These are phyloP conservation scores for Phialocephala subalpina DNA, from an alignment of 2,329 filamentous ascomycete genomes.

Conservation along the genomic window DNA sequence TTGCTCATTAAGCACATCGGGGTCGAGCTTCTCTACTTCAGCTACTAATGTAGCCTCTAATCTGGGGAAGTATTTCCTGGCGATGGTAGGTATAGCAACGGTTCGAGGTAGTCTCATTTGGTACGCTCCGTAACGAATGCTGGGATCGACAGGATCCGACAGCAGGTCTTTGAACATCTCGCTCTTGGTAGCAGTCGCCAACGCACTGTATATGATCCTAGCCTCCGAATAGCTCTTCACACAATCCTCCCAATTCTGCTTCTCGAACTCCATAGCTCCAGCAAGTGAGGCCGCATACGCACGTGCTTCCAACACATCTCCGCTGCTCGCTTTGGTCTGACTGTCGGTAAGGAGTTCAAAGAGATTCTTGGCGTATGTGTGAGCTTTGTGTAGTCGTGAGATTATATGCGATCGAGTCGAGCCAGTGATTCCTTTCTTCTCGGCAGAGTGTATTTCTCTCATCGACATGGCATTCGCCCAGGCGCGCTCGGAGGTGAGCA, in stretches of 20 bases:
- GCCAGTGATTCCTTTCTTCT: slow-evolving; percentile 80
- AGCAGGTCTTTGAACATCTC: slow-evolving; percentile 89
- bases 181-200: slow-evolving; percentile 71
- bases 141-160: slow-evolving; percentile 87
- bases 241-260: slow-evolving; percentile 83
- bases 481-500: slow-evolving; percentile 87
- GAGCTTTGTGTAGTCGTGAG: slow-evolving; percentile 84
- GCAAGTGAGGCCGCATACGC: slow-evolving; percentile 82
- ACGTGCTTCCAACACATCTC: slow-evolving; percentile 83
- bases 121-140: slow-evolving; percentile 93
- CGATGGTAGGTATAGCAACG: slow-evolving; percentile 80
- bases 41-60: slow-evolving; percentile 68
- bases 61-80: slow-evolving; percentile 78
- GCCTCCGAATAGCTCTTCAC: slow-evolving; percentile 78
- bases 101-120: slow-evolving; percentile 89
- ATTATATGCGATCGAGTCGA: slow-evolving; percentile 87
- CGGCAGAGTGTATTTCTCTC: slow-evolving; percentile 82
- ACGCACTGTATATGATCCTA: slow-evolving; percentile 81
- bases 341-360: slow-evolving; percentile 70
- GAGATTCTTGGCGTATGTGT: slow-evolving; percentile 72
- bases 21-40: slow-evolving; percentile 75
- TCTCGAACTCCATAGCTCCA: slow-evolving; percentile 85
- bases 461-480: slow-evolving; percentile 97
- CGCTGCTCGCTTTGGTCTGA: slow-evolving; percentile 69
- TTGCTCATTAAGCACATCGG: slow-evolving; percentile 69